These are phyloP conservation scores for Rubroshorea leprosula DNA, from an alignment of 345 rosid species.

Conservation along the genomic window DNA sequence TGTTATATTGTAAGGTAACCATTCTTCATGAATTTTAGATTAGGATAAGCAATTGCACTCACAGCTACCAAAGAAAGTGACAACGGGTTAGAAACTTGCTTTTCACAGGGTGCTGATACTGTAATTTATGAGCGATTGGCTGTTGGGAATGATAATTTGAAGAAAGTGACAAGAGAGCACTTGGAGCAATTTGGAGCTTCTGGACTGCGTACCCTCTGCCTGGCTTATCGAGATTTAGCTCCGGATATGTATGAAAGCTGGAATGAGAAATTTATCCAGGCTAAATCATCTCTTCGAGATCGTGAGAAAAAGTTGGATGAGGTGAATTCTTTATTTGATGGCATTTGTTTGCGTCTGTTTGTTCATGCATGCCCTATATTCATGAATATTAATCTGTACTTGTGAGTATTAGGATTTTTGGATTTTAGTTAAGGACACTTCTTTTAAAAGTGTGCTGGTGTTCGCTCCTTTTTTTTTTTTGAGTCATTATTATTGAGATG, in stretches of 20 bases:
- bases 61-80: slow-evolving; percentile 24
- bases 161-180: slow-evolving; percentile 76
- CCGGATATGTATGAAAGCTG: slow-evolving; percentile 79
- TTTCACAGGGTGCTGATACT: slow-evolving; percentile 93
- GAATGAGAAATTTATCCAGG: slow-evolving; percentile 97
- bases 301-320: slow-evolving; percentile 98
- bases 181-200: slow-evolving; percentile 95
- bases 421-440: too few relatives aligned
- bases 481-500: too few relatives aligned
- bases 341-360: too few relatives aligned
- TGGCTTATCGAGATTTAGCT: slow-evolving; percentile 75
- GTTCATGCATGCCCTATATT: too few relatives aligned
- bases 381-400: too few relatives aligned
- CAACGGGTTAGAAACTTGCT: slow-evolving; percentile 23
- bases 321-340: slow-evolving; percentile 34
- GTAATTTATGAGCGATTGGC: slow-evolving; percentile 89
- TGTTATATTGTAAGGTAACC: slow-evolving; percentile 92
- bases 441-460: too few relatives aligned
- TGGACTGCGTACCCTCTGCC: slow-evolving; percentile 97
- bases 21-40: slow-evolving; percentile 11
- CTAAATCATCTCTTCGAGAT: slow-evolving; percentile 88
- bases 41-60: slow-evolving; percentile 9
- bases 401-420: too few relatives aligned
- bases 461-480: too few relatives aligned
- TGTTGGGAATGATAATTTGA: slow-evolving; percentile 56